Base-by-base conservation (phyloP, 345 rosid genomes). In the Dipteronia dyeriana region DNA sequence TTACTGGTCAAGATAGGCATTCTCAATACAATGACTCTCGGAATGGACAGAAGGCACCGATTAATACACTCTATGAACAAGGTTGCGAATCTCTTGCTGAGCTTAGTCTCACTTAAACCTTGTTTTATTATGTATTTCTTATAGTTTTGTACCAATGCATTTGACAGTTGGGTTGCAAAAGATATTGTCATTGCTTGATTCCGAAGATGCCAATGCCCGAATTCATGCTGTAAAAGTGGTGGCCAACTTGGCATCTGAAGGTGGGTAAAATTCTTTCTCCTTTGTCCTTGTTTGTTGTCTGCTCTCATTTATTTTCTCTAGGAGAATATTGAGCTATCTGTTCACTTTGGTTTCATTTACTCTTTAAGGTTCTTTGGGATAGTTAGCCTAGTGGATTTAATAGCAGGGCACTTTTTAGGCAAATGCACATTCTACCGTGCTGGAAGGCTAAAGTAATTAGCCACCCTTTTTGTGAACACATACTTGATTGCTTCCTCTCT, bases 171-270 rank as follows among this genome's bases (percentile, higher is more conserved):
- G 97, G 45, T 79, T 94, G 84, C 97, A 90, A 73, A 97, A 90
- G 88, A 90, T 94, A 66, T 76, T 97, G 87, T 86, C 91, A 23
- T 84, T 97, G 75, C 96, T 97, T 1, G 97, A 94, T 82, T 94
- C 97, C 43, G 99, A 97, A 47, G 99, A 97, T 87, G 90, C 95
- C 76, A 93, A 91, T 82, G 94, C 92, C 68, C 89, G 93, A 68
- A 90, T 97, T 78, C 98, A 97, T 80, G 99, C 99, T 49, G 99
- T 97, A 81, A 97, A 97, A 84, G 94, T 94, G 76, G 97, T 97
- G 34, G 99, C 99, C 45, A 97, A 94, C 85, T 86, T 97, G 66
- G 98, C 99, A 73, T 97, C 99, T 63, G 99, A 97, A 90, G 99
- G 99, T 92, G 72, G 75, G 81, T 65, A 14, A 66, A n/a, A 59